Conservation (phyloP, 202 grass and related monocot genomes). For the Tripidium arundinaceum region DNA sequence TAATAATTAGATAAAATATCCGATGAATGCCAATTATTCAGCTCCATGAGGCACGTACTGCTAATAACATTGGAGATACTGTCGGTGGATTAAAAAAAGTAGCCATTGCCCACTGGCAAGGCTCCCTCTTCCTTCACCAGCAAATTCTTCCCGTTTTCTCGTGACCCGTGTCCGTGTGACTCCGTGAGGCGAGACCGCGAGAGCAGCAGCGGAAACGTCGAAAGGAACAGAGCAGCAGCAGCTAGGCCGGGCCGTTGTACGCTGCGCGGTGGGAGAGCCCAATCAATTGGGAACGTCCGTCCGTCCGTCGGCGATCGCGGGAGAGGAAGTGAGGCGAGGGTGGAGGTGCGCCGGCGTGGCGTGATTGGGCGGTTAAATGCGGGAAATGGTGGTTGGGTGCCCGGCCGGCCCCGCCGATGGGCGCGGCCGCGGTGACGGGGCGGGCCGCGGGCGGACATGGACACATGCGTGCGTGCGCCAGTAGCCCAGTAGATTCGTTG, state of each 20-base stretch:
- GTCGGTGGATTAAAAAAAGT: not conserved
- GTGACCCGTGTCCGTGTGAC: not conserved
- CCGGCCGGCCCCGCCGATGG: no score
- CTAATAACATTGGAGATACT: not conserved
- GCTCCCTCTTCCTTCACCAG: not conserved
- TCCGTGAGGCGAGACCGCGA: not conserved
- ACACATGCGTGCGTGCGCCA: not conserved
- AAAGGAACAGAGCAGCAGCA: conserved; percentile 12
- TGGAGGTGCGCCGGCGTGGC: not conserved
- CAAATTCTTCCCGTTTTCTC: not conserved
- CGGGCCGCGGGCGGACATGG: not conserved
- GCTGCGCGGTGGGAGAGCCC: not conserved
- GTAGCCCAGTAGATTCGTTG: conserved; percentile 24
- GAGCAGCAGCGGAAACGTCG: not conserved
- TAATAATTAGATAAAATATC: not conserved
- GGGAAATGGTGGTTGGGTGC: conserved; percentile 27
- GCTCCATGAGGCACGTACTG: not conserved
- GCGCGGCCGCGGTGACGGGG: not conserved
- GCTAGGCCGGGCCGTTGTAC: not conserved
- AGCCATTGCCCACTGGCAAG: no score
- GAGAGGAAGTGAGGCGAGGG: no score
- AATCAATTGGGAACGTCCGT: not conserved
- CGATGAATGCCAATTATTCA: not conserved
- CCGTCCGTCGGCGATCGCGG: not conserved
- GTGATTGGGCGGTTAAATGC: conserved; percentile 4